Conservation (phyloP, 129 eudicot genomes). For the Tagetes erecta region DNA sequence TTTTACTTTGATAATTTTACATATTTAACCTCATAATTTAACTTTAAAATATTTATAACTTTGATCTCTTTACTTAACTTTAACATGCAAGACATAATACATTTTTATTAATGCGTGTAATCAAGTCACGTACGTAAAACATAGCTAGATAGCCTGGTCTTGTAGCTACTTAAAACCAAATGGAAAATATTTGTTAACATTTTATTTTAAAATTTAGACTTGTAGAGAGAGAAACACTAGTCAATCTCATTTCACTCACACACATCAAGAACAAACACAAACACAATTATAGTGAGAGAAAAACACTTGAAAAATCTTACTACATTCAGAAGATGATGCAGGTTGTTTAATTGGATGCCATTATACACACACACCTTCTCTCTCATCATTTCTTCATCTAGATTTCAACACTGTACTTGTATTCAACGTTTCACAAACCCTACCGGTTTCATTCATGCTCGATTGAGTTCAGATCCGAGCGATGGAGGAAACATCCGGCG, state of each 20-base stretch:
- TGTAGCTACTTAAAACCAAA: too few species aligned
- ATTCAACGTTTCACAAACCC: conserved; percentile 34
- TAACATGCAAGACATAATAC: too few species aligned
- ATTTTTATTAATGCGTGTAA: too few species aligned
- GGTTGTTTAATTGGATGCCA: conserved; percentile 22
- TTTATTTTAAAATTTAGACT: too few species aligned
- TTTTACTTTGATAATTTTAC: too few species aligned
- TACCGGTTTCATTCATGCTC: conserved; percentile 45
- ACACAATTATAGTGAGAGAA: conserved; percentile 44
- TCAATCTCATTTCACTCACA: conserved; percentile 21
- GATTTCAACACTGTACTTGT: conserved; percentile 14
- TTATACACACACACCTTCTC: not conserved
- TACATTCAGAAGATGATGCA: conserved; percentile 32
- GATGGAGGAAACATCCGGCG: conserved; percentile 67
- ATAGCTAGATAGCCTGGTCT: too few species aligned
- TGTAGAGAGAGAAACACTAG: not conserved
- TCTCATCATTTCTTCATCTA: conserved; percentile 14
- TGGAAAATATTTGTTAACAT: too few species aligned
- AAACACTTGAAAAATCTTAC: conserved; percentile 35
- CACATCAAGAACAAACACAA: conserved; percentile 32
- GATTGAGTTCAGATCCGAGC: conserved; percentile 53
- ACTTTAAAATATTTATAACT: too few species aligned
- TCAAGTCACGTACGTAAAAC: too few species aligned
- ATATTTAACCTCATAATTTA: too few species aligned
- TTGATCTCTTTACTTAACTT: too few species aligned